Evolutionary conservation across 306 rosid species (phyloP), one percentile per base, ranked within the genome.

Genomic region (Neltuma alba): DNA sequence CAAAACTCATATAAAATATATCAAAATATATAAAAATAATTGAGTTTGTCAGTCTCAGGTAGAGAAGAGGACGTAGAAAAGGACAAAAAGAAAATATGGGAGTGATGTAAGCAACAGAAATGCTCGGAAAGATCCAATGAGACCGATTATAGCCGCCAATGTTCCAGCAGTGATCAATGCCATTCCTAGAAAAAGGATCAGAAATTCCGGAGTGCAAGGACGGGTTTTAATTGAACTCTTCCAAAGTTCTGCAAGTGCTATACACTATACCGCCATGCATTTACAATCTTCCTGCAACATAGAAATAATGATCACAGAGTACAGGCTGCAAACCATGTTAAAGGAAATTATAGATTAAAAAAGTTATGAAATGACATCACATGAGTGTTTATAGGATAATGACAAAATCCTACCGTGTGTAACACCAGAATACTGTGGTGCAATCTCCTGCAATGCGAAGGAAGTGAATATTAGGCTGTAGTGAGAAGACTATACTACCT

Each of bases 121-220:
- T 79, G 94, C 98, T 76, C 75, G 93, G 87, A 94, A 94, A 10
- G 97, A 94, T 77, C 98, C 98, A 57, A 89, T 83, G 28, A 89
- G 80, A 77, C 97, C 97, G 54, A 87, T 21, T 80, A 94, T 92
- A 67, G 97, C 97, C 37, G 97, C 93, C 31, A 92, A 80, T 71
- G 98, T 92, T 71, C 97, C 98, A 10, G 90, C 97, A 36, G 98
- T n/a, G n/a, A n/a, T n/a, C n/a, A n/a, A n/a, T n/a, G n/a, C n/a
- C n/a, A n/a, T n/a, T n/a, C n/a, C n/a, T n/a, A n/a, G n/a, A n/a
- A n/a, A n/a, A n/a, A n/a, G n/a, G n/a, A n/a, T n/a, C n/a, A n/a
- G n/a, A n/a, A 28, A 70, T 12, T 74, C 37, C 41, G 34, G 55
- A 57, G 62, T 48, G 64, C 60, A 82, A 9, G 44, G 61, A 73